Base-by-base conservation (phyloP, 495 filamentous ascomycete species). In the Poronia punctata region DNA sequence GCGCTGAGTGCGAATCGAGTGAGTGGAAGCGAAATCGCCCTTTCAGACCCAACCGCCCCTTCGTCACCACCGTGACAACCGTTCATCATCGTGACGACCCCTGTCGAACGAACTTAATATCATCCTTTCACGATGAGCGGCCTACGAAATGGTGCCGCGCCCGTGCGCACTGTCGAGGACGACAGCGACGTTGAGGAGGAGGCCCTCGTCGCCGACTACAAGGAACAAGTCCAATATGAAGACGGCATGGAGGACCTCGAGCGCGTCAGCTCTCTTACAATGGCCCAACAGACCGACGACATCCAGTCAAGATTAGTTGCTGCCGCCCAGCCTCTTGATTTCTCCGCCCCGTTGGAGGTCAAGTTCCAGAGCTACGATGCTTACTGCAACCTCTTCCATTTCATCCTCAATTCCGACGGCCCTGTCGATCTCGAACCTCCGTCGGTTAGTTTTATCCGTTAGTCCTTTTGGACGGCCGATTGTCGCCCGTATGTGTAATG, bases 291-390 rank as follows among this genome's bases (percentile, higher is more conserved):
- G 48, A 48, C 72, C 57, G 83, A 72, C 72, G 92, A 97, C 59
- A 86, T 98, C 52, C 89, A 96, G 64, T 82, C 84, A 52, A 83
- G 88, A 67, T 74, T 98, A 35, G 76, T 76, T 32, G 84, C 86
- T 46, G 93, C 93, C 38, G 92, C 92, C 49, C 88, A 87, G 60
- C 92, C 93, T 34, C 70, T 98, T 52, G 92, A 98, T 56, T 96
- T 88, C 69, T 83, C 87, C 55, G 93, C 93, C 24, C 84, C 86
- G 12, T 73, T 98, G 40, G 90, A 95, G 63, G 84, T 82, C 59
- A 96, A 96, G 66, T 95, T 97, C 69, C 77, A 80, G 56, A 98
- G 92, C 71, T 98, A 98, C 73, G 93, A 98, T 67, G 86, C 88
- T 64, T 98, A 98, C 75, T 97, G 93, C 82, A 92, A 80, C 64